These are phyloP conservation scores for Anacardium occidentale DNA, from an alignment of 345 rosid genomes.

Conservation along the genomic window DNA sequence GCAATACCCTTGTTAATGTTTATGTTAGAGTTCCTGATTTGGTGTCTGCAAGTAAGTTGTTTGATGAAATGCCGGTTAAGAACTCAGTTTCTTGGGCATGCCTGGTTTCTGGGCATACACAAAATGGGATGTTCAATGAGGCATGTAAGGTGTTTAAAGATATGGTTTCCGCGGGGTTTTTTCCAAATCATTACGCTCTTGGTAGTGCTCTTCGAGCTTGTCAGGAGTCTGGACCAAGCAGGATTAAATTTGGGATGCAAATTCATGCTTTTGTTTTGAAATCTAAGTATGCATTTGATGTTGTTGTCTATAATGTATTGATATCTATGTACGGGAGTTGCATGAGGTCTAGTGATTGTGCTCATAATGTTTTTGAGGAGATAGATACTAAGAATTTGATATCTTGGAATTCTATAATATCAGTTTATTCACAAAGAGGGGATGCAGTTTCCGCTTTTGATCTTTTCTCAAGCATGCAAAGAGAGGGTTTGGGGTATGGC, in stretches of 20 bases:
- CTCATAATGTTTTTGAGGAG: slow-evolving; percentile 60
- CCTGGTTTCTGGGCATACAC: slow-evolving; percentile 67
- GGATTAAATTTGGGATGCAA: slow-evolving; percentile 63
- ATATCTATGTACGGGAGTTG: slow-evolving; percentile 74
- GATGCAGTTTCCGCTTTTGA: slow-evolving; percentile 50
- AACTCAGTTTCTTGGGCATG: slow-evolving; percentile 81
- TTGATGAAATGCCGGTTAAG: slow-evolving; percentile 71
- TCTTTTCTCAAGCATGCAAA: slow-evolving; percentile 65
- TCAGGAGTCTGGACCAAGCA: slow-evolving; percentile 45
- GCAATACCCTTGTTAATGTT: slow-evolving; percentile 65
- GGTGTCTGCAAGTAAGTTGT: slow-evolving; percentile 53
- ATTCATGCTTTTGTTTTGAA: slow-evolving; percentile 67
- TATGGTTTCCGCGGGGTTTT: slow-evolving; percentile 53
- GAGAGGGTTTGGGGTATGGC: slow-evolving; percentile 30
- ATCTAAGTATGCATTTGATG: slow-evolving; percentile 49
- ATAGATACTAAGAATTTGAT: slow-evolving; percentile 50
- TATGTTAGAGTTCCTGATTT: slow-evolving; percentile 46
- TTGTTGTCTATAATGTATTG: slow-evolving; percentile 61
- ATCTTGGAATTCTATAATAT: slow-evolving; percentile 78
- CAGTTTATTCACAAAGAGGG: slow-evolving; percentile 64
- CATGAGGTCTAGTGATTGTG: slow-evolving; percentile 37
- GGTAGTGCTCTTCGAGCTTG: slow-evolving; percentile 75
- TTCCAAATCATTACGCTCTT: slow-evolving; percentile 59
- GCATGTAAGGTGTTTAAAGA: slow-evolving; percentile 48
- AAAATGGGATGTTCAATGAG: slow-evolving; percentile 49